Conservation (phyloP, 2,329 filamentous ascomycete species). For the Penicillium sp. region DNA sequence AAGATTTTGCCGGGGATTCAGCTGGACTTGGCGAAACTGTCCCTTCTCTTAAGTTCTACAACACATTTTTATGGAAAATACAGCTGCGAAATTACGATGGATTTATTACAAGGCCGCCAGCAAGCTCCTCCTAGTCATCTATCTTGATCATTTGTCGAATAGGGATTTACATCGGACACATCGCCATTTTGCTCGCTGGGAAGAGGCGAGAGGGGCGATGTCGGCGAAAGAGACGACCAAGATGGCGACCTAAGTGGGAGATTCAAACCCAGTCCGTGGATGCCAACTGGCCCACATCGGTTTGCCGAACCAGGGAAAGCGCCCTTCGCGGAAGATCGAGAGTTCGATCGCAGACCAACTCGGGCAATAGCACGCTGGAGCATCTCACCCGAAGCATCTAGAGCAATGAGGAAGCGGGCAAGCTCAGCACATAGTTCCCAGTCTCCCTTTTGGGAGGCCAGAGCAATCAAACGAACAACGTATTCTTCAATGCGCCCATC, state of each 20-base stretch:
- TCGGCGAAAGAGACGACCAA: conserved; percentile 34
- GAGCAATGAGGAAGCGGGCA: conserved; percentile 87
- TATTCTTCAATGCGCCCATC: conserved; percentile 55
- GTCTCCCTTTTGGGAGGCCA: conserved; percentile 80
- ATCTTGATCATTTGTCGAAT: conserved; percentile 13
- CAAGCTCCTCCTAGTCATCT: conserved; percentile 7
- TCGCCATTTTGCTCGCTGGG: conserved; percentile 15
- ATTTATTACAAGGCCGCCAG: not conserved
- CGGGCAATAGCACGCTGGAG: conserved; percentile 52
- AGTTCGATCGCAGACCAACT: conserved; percentile 33
- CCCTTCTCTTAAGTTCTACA: not conserved
- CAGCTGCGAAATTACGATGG: not conserved
- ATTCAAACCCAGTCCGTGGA: conserved; percentile 38
- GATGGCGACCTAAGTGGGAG: conserved; percentile 33
- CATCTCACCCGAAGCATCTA: conserved; percentile 82
- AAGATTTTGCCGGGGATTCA: no score
- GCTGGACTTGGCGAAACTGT: no score
- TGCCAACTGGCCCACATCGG: conserved; percentile 26
- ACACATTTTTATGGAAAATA: not conserved
- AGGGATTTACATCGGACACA: conserved; percentile 15
- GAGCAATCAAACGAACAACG: conserved; percentile 74
- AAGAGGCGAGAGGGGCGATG: conserved; percentile 28
- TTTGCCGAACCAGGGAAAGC: conserved; percentile 12
- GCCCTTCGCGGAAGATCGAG: conserved; percentile 17
- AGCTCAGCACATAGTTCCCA: conserved; percentile 97